phyloP scores from a whole-genome alignment of 2,329 filamentous ascomycete genomes.

The Ambrosiella xylebori region DNA sequence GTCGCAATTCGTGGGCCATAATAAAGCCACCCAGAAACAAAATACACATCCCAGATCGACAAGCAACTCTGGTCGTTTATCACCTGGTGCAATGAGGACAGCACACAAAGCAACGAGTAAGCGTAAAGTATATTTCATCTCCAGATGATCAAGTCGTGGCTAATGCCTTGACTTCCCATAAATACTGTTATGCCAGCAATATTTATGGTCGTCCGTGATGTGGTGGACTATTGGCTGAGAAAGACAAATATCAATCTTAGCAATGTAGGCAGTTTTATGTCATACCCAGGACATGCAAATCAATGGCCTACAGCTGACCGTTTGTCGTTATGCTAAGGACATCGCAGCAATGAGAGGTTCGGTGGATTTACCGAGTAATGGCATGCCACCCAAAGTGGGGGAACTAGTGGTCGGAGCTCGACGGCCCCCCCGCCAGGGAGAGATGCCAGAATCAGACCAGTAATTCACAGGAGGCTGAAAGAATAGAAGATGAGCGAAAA shows the following conservation, averaged over 20 bases:
- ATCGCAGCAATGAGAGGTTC: not conserved
- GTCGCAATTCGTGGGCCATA: not conserved
- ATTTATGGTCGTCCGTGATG: slow-evolving; percentile 2
- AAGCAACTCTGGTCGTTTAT: not conserved
- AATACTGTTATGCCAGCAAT: not conserved
- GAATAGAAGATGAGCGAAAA: no score
- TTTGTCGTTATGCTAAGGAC: slow-evolving; percentile 6
- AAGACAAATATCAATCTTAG: not conserved
- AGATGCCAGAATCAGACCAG: no score
- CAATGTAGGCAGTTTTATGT: slow-evolving; percentile 3
- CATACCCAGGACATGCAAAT: slow-evolving; percentile 1
- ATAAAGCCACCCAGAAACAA: not conserved
- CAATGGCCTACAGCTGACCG: not conserved
- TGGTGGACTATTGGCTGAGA: not conserved
- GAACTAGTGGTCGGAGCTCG: no score
- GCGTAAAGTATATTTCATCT: no score
- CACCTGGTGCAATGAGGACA: no score
- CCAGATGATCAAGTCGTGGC: no score
- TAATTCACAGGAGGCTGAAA: no score
- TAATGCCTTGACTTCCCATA: not conserved
- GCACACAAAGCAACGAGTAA: no score
- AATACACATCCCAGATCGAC: not conserved
- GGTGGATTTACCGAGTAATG: no score
- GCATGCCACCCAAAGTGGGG: no score
- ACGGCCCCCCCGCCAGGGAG: no score